These are phyloP conservation scores for Puya raimondii DNA, from an alignment of 176 grass and related monocot species.

Conservation along the genomic window DNA sequence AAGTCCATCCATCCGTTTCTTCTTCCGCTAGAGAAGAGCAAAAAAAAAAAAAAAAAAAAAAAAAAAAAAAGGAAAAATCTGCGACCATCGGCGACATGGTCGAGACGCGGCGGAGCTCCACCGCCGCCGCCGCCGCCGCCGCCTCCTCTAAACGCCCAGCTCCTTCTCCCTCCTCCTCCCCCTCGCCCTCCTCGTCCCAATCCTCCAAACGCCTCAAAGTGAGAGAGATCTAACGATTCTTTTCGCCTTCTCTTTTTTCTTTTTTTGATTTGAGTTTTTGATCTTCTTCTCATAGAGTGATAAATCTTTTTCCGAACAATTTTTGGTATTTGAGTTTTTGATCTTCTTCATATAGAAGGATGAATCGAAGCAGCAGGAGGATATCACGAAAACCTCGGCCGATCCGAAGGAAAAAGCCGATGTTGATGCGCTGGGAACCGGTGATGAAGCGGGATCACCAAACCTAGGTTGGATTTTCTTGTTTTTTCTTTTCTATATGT, in stretches of 20 bases:
- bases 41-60: no score
- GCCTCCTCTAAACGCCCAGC: constrained; percentile 26
- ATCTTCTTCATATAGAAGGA: constrained; percentile 19
- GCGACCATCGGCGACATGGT: constrained; percentile 40
- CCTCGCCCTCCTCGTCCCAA: neutral
- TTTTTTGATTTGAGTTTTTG: neutral
- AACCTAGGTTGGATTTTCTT: constrained; percentile 4
- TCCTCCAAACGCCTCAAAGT: constrained; percentile 76
- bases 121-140: neutral
- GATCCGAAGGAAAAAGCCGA: neutral
- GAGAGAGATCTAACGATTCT: constrained; percentile 1
- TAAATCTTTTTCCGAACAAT: constrained; percentile 26
- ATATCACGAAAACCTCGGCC: neutral
- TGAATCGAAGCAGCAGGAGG: neutral
- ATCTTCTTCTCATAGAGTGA: constrained; percentile 15
- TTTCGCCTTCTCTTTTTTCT: constrained; percentile 11
- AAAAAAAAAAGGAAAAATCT: no score
- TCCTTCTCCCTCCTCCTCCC: neutral
- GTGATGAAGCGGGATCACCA: neutral
- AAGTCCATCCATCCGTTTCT: no score
- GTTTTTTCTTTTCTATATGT: no score
- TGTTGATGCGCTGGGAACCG: constrained; percentile 3
- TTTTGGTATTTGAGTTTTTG: constrained; percentile 23
- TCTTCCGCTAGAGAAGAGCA: no score
- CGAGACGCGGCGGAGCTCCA: constrained; percentile 90